Conservation (phyloP, 345 rosid genomes). For the Syzygium jambos region DNA sequence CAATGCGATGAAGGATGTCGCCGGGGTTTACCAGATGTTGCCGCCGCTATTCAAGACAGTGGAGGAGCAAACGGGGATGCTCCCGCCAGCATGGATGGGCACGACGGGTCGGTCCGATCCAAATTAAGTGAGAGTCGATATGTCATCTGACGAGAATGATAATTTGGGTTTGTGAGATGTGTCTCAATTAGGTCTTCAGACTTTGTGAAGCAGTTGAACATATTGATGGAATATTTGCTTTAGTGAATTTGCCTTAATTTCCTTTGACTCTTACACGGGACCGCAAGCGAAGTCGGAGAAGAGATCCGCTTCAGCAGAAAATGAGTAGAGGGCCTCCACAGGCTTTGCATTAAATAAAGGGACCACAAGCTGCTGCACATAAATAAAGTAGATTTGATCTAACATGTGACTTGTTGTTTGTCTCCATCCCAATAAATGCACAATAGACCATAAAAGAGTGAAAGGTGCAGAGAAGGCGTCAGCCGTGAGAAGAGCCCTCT, state of each 20-base stretch:
- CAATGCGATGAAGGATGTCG: conserved; percentile 49
- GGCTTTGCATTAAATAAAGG: too few species aligned
- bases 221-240: neutral
- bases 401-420: too few species aligned
- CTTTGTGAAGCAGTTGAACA: neutral
- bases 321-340: too few species aligned
- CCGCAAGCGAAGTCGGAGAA: neutral
- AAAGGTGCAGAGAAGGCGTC: too few species aligned
- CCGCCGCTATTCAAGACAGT: conserved; percentile 73
- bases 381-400: too few species aligned
- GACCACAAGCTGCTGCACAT: too few species aligned
- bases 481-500: too few species aligned
- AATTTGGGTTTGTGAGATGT: neutral
- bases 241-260: neutral
- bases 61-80: conserved; percentile 75
- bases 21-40: conserved; percentile 58
- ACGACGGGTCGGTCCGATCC: neutral
- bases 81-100: conserved; percentile 64
- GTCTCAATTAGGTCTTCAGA: neutral
- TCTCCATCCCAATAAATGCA: too few species aligned
- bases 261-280: too few species aligned
- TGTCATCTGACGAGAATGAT: neutral
- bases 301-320: too few species aligned
- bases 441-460: too few species aligned
- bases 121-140: neutral